A percentile compares a stretch with the other conserved stretches of the same genome.
Evolutionary conservation across 176 grass and related monocot genomes (phyloP).

Genomic region (Puccinellia tenuiflora): DNA sequence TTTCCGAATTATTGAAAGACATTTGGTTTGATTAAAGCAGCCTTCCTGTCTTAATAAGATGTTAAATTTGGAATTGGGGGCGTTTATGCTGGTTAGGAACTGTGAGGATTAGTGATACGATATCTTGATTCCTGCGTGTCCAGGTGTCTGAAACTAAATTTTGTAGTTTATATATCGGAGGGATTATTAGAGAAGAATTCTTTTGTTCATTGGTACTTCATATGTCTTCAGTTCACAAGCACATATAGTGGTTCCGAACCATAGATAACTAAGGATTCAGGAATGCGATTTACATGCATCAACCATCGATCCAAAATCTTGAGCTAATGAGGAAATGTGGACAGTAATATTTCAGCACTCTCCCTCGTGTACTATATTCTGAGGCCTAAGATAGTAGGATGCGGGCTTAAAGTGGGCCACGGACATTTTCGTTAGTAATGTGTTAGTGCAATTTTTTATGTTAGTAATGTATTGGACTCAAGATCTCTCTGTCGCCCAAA

Average conservation of each 20-base stretch:
- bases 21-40: neutral
- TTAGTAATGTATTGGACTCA: neutral
- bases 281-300: neutral
- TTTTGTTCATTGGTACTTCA: neutral
- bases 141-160: neutral
- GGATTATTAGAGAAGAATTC: neutral
- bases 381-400: neutral
- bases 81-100: neutral
- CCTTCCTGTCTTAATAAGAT: neutral
- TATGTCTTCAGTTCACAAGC: neutral
- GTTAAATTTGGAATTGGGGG: neutral
- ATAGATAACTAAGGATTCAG: neutral
- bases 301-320: neutral
- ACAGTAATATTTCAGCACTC: neutral
- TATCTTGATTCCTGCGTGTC: neutral
- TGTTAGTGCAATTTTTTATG: neutral
- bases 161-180: neutral
- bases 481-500: neutral
- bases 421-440: neutral
- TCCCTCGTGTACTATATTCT: neutral
- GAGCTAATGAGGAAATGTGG: neutral
- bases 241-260: neutral
- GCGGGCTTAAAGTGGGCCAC: neutral
- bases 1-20: neutral
- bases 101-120: neutral